Conservation (phyloP, 1,284 basidiomycete species). For the Ceratobasidium sp. region DNA sequence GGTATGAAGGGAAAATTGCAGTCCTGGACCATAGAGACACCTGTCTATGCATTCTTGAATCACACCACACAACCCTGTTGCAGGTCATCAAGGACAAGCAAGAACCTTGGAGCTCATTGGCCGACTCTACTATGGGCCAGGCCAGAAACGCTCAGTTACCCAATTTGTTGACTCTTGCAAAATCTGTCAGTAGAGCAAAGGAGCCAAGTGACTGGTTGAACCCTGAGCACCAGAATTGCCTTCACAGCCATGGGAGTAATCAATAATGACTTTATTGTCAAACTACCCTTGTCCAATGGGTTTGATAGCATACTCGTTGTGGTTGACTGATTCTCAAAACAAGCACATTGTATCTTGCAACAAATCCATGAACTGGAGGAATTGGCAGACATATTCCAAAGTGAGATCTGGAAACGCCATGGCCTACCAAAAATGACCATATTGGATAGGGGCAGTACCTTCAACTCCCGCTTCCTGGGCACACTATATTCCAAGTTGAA, state of each 20-base stretch:
- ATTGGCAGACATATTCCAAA: conserved; percentile 44
- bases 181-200: conserved; percentile 38
- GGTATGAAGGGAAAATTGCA: background rate
- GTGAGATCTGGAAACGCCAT: conserved; percentile 48
- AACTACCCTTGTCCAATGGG: conserved; percentile 47
- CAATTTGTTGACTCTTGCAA: conserved; percentile 51
- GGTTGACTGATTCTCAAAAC: conserved; percentile 51
- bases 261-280: conserved; percentile 47
- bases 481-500: conserved; percentile 29
- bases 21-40: background rate
- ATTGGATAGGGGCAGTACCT: conserved; percentile 49
- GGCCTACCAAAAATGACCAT: conserved; percentile 47
- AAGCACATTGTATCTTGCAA: conserved; percentile 48
- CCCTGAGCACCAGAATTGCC: conserved; percentile 48
- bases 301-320: conserved; percentile 51
- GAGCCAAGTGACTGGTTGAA: too few relatives aligned
- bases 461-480: conserved; percentile 47
- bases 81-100: background rate
- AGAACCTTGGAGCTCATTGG: background rate
- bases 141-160: conserved; percentile 43
- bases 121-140: conserved; percentile 46
- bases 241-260: conserved; percentile 48
- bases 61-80: background rate
- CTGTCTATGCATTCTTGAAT: background rate
- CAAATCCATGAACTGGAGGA: conserved; percentile 43